phyloP scores from a whole-genome alignment of 257 asterid genomes.

The Solanum gracilifrons region DNA sequence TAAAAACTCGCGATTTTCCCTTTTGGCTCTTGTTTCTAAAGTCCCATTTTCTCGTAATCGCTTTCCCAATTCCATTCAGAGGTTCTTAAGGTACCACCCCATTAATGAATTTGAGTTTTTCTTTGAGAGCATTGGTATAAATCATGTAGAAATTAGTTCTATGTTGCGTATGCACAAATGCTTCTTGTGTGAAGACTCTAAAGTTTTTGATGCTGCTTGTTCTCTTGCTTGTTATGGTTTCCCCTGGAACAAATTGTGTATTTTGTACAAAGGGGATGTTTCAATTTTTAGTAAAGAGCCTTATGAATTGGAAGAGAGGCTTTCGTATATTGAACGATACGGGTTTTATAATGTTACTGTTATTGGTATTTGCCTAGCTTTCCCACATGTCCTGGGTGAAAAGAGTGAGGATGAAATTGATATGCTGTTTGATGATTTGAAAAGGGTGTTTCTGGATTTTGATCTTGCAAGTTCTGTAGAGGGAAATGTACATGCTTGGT shows the following conservation, averaged over 20 bases:
- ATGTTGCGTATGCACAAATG: conserved; percentile 14
- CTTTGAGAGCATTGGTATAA: conserved; percentile 52
- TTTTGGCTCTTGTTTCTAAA: conserved; percentile 23
- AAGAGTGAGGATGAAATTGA: conserved; percentile 10
- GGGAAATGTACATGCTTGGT: conserved; percentile 33
- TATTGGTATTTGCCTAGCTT: conserved; percentile 49
- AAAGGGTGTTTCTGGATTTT: conserved; percentile 26
- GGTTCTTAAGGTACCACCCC: conserved; percentile 61
- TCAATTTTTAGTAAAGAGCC: conserved; percentile 16
- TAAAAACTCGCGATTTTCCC: conserved; percentile 30
- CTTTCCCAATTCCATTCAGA: conserved; percentile 20
- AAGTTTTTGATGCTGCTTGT: conserved; percentile 33
- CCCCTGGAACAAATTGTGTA: conserved; percentile 50
- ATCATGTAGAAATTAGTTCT: conserved; percentile 1
- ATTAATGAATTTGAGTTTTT: conserved; percentile 54
- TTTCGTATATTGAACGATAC: conserved; percentile 20
- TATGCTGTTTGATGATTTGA: conserved; percentile 41
- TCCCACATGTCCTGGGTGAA: conserved; percentile 28
- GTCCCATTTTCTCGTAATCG: conserved; percentile 23
- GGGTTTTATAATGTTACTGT: conserved; percentile 28
- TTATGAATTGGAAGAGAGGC: conserved; percentile 6
- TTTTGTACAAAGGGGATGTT: conserved; percentile 23
- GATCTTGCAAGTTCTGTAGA: conserved; percentile 31
- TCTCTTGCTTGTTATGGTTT: conserved; percentile 45
- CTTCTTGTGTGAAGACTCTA: conserved; percentile 38